Evolutionary conservation across 441 rosid species (phyloP), one percentile per base, ranked within the genome.

Genomic region (Pelargonium fulgidum): DNA sequence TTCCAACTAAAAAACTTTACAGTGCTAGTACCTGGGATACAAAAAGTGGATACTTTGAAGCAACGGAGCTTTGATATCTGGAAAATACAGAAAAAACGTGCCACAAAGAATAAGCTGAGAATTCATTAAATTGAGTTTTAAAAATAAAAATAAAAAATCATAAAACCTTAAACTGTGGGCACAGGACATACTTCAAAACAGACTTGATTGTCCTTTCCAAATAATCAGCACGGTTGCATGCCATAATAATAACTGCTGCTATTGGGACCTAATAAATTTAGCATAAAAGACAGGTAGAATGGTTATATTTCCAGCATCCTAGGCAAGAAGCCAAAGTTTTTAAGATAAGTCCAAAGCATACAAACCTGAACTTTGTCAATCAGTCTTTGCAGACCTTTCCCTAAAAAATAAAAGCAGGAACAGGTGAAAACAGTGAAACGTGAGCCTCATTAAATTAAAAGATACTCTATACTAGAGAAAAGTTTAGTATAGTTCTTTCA

Each of bases 211-310:
- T 94, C 83, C 94, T 81, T 76, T 89, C 91, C 68, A 92, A 81
- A 85, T 94, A 94, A 83, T 94, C 97, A 65, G 98, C 98, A 47
- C 99, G 99, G 77, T 86, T 92, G 87, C 99, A 94, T 2, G 99
- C 98, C 98, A 94, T 94, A 77, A 92, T 83, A 70, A 94, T 97
- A 72, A 94, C 88, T 65, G 98, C 98, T 47, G 98, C 99, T 64
- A 91, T 77, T 1, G 89, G 92, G 56, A 54, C 81, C 97, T 94
- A 80, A 67, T 22, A 33, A 71, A 73, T 67, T 50, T 68, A 74
- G 76, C 10, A 71, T 20, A 73, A 76, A 64, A 47, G 65, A 65
- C 64, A 58, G 62, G 74, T 62, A 71, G 45, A 71, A 68, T 48
- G 48, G 76, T 52, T 36, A 67, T 47, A 74, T 58, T 65, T 45